Evolutionary conservation across 106 monocot genomes (phyloP), one percentile per base, ranked within the genome.

Genomic region (Acorus gramineus): DNA sequence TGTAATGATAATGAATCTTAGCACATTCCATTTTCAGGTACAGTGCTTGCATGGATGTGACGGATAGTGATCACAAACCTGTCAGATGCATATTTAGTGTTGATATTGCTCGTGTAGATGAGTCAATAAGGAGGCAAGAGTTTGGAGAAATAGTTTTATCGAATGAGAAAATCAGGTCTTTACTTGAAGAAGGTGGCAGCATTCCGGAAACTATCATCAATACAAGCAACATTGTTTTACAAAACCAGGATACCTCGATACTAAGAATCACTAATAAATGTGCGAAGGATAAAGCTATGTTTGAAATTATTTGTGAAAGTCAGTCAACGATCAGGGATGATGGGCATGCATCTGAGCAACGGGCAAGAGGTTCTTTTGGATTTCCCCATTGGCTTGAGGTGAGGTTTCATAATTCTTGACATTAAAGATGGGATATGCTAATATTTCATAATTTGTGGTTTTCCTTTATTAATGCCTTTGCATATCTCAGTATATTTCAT

Each of bases 361-460:
- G 46, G 67, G n/a, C 81, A 50, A 74, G 63, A 65, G 74, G 77
- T 42, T 63, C 81, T 47, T 81, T 78, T 76, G 81, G 81, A 6
- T 78, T 85, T 75, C 81, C 85, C 47, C 69, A 46, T n/a, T 85
- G 85, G 85, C 72, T 85, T 57, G 66, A 81, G 85, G 85, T 85
- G 76, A 68, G 12, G 0, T 14, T 2, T 44, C 43, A 43, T 28
- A 28, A 28, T 28, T 28, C 28, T 28, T 28, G 28, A 28, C 28
- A 28, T 28, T 28, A 28, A 28, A 28, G 28, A 1, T 28, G 28
- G 28, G 28, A 28, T 28, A 28, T 28, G 28, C 28, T 28, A 28
- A 28, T 28, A 28, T 28, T 28, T 28, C 28, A 28, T 28, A 28
- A 28, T 28, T 28, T 28, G 28, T 28, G 28, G 28, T 28, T 28